Base-by-base conservation (phyloP, 257 asterid genomes). In the Pogostemon cablin region DNA sequence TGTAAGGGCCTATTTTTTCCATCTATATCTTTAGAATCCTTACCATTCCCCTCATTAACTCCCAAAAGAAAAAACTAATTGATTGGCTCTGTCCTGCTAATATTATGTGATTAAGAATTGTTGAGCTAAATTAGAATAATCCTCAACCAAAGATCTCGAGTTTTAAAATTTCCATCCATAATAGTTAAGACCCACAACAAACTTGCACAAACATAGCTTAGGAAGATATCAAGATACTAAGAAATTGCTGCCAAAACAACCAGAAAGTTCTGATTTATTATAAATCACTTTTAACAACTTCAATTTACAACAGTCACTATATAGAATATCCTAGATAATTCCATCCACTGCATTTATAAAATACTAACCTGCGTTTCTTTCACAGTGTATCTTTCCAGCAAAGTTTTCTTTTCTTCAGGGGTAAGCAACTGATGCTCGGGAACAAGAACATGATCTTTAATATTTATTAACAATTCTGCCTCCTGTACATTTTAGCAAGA, bases 321-420 rank as follows among this genome's bases (percentile, higher is more conserved):
- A n/a, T 3, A 47, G 53, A 0, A 47, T 47, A 62, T 52, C 48
- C 20, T 11, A 20, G 60, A 32, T 39, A 8, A 43, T 15, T 52
- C 25, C 7, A 17, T 54, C 11, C 5, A 11, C n/a, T 12, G 42
- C 3, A 59, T 15, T 9, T 57, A 62, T 55, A 50, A n/a, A 47
- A 42, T 43, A 73, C 80, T 42, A 75, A 89, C 97, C 97, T 90
- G 97, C 20, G 95, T 87, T 74, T 90, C 97, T 65, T 90, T 93
- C 78, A 93, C 93, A 0, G 96, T 90, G 78, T 93, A 90, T 85
- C 91, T 79, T 68, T 88, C 96, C 56, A 90, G 86, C 82, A 93
- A 71, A 8, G 90, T 82, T 69, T 86, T 93, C 86, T 93, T 90
- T 79, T 93, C 96, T 55, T 81, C 95, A n/a, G 78, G 62, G 4